These are phyloP conservation scores for Neoscytalidium dimidiatum DNA, from an alignment of 2,329 filamentous ascomycete genomes.

Conservation along the genomic window DNA sequence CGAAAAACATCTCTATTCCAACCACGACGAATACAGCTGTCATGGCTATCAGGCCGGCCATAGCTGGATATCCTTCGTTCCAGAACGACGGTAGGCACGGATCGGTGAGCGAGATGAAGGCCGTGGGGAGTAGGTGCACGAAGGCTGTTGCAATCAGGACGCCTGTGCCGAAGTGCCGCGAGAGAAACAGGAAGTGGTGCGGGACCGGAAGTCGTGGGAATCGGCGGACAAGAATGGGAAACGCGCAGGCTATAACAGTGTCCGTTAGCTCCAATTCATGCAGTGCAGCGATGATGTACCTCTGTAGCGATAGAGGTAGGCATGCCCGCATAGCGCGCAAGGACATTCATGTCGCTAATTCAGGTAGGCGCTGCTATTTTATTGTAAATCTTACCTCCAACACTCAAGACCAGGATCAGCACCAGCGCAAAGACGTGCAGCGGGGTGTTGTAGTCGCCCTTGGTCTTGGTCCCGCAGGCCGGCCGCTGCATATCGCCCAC, in stretches of 20 bases:
- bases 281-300: not conserved
- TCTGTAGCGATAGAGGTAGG: not conserved
- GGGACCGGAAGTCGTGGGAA: constrained; percentile 40
- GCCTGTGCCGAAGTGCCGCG: constrained; percentile 43
- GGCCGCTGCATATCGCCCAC: constrained; percentile 36
- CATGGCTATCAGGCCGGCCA: constrained; percentile 44
- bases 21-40: constrained; percentile 64
- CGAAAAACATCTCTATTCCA: constrained; percentile 85
- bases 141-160: constrained; percentile 44
- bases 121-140: constrained; percentile 43
- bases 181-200: constrained; percentile 42
- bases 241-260: constrained; percentile 36
- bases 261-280: not conserved
- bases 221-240: constrained; percentile 42
- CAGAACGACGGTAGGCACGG: constrained; percentile 42
- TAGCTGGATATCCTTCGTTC: constrained; percentile 41
- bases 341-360: not conserved
- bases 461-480: constrained; percentile 52
- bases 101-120: constrained; percentile 41
- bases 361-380: not conserved
- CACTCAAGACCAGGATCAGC: constrained; percentile 58
- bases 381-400: constrained; percentile 46
- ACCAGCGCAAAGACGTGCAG: constrained; percentile 61
- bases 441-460: constrained; percentile 56
- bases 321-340: not conserved